Percentiles rank a stretch among this genome's conserved stretches.
These are phyloP conservation scores for Hyphopichia buzzinii DNA, from an alignment of 1,139 yeast species.

Conservation along the genomic window DNA sequence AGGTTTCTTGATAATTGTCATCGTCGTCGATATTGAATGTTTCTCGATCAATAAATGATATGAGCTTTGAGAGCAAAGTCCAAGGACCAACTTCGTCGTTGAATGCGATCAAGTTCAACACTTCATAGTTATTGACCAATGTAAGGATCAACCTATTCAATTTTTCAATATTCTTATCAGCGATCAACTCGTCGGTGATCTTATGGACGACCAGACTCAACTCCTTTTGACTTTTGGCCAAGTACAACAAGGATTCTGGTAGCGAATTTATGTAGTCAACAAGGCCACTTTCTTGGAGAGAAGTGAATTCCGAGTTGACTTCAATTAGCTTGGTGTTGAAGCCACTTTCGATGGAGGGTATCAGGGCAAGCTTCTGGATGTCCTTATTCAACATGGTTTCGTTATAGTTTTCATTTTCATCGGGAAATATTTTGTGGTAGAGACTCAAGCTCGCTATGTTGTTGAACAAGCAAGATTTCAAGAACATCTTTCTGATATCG, in stretches of 20 bases:
- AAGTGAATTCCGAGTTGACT: conserved; percentile 53
- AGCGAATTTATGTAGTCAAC: conserved; percentile 32
- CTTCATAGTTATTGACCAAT: conserved; percentile 36
- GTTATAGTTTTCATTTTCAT: conserved; percentile 34
- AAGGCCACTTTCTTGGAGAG: conserved; percentile 51
- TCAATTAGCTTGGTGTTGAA: conserved; percentile 38
- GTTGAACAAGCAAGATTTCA: conserved; percentile 45
- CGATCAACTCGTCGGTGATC: conserved; percentile 38
- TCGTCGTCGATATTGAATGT: conserved; percentile 40
- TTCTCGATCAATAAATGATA: conserved; percentile 35
- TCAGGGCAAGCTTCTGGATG: conserved; percentile 16
- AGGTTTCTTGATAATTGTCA: conserved; percentile 65
- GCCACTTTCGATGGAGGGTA: conserved; percentile 16
- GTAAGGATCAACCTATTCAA: conserved; percentile 50
- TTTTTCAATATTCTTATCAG: conserved; percentile 38
- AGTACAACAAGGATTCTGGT: conserved; percentile 32
- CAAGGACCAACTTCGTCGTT: conserved; percentile 21
- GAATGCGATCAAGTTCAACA: conserved; percentile 43
- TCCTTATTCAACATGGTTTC: conserved; percentile 21
- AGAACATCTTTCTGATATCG: conserved; percentile 54
- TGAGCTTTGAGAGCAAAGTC: conserved; percentile 24
- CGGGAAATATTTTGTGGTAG: conserved; percentile 42
- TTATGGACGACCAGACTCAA: conserved; percentile 31
- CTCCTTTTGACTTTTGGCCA: conserved; percentile 39
- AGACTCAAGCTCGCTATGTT: conserved; percentile 39